phyloP scores from a whole-genome alignment of 2,329 filamentous ascomycete genomes.

The Thermothelomyces thermophilus region DNA sequence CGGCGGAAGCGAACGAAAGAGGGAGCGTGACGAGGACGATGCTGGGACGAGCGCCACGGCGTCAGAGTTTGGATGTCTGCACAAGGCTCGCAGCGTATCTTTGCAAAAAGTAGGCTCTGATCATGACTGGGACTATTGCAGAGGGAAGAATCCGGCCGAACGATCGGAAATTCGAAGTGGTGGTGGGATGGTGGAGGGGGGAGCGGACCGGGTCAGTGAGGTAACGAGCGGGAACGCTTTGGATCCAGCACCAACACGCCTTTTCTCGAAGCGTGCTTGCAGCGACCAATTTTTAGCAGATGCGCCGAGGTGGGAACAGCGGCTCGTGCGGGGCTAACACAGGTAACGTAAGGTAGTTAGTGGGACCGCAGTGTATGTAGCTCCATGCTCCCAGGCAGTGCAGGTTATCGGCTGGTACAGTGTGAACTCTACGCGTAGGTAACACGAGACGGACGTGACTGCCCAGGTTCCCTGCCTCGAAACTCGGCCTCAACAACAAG shows the following conservation, averaged over 20 bases:
- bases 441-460: background rate
- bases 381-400: background rate
- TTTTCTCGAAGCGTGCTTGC: conserved; percentile 18
- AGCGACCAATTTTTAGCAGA: conserved; percentile 25
- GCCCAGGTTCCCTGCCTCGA: no score
- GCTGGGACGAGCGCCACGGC: background rate
- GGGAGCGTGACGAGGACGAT: conserved; percentile 2
- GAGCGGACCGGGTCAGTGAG: conserved; percentile 13
- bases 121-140: conserved; percentile 20
- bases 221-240: conserved; percentile 17
- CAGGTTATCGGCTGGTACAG: background rate
- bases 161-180: conserved; percentile 8
- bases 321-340: conserved; percentile 14
- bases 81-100: conserved; percentile 16
- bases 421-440: background rate
- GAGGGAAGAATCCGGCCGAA: conserved; percentile 5
- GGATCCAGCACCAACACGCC: conserved; percentile 13
- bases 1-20: background rate
- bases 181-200: conserved; percentile 17
- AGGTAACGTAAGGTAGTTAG: no score
- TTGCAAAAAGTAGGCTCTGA: conserved; percentile 6
- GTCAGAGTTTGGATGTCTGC: conserved; percentile 15
- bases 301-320: conserved; percentile 6
- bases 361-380: background rate
- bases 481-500: no score